Percentiles rank a stretch among this genome's conserved stretches.
phyloP scores from a whole-genome alignment of 2,329 filamentous ascomycete genomes.

The Nectriaceae sp. region DNA sequence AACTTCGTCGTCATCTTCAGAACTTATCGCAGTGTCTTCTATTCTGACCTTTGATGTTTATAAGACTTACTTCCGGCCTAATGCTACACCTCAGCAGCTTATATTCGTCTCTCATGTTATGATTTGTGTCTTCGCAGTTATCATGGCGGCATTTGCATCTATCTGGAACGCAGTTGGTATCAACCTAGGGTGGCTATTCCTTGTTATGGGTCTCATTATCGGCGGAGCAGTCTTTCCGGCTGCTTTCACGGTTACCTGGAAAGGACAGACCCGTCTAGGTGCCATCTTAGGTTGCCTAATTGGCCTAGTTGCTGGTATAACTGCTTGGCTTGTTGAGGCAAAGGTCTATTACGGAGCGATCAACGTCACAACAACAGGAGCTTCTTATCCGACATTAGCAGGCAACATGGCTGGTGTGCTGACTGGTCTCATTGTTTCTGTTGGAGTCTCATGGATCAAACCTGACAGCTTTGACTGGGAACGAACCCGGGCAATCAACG shows the following conservation, averaged over 20 bases:
- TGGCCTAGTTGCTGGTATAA: background rate
- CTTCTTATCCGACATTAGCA: background rate
- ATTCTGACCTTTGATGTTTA: conserved; percentile 88
- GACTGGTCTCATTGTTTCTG: background rate
- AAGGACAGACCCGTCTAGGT: background rate
- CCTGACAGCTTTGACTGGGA: background rate
- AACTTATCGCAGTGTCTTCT: conserved; percentile 84
- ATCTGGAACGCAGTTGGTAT: conserved; percentile 6
- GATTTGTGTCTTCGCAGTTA: conserved; percentile 2
- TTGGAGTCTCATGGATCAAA: background rate
- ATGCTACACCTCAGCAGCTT: conserved; percentile 3
- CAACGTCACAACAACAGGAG: background rate
- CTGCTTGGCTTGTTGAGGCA: background rate
- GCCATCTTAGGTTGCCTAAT: background rate
- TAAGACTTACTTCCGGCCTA: conserved; percentile 76
- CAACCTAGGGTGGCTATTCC: conserved; percentile 2
- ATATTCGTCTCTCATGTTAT: background rate
- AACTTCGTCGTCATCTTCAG: conserved; percentile 78
- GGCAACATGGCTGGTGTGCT: background rate
- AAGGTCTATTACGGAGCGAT: background rate
- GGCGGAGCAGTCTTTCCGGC: background rate
- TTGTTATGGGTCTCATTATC: background rate
- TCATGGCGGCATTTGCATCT: conserved; percentile 5
- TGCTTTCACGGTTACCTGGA: background rate
- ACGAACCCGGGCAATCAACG: background rate